Base-by-base conservation (phyloP, 225 moss, liverwort and hornwort species). In the Rhytidiadelphus loreus region DNA sequence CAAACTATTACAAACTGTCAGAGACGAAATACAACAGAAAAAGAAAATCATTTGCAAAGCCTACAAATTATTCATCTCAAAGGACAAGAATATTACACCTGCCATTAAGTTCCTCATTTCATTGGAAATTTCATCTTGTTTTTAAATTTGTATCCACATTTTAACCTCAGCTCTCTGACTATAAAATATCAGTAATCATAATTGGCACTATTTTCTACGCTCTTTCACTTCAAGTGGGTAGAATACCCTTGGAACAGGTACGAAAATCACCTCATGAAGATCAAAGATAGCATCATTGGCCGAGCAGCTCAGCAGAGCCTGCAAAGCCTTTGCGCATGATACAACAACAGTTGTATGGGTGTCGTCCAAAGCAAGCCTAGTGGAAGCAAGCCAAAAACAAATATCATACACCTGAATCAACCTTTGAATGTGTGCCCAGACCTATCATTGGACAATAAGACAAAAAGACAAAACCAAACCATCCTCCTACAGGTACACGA, bases 321-420 rank as follows among this genome's bases (percentile, higher is more conserved):
- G n/a, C n/a, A n/a, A n/a, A n/a, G n/a, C n/a, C n/a, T n/a, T n/a
- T n/a, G n/a, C n/a, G n/a, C n/a, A n/a, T n/a, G n/a, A n/a, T n/a
- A n/a, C 93, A 76, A 99, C 92, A 35, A 96, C 97, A 85, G 99
- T 99, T 77, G 96, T 91, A 72, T 99, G 97, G 57, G 95, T 95
- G 91, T 99, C 96, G 92, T 99, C 99, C 90, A 99, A 92, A 86
- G 96, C 96, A 86, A 96, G 92, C 91, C 97, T 97, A 90, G 86
- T 69, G 76, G 16, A 88, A 80, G 81, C 73, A 92, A 58, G 83
- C 41, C 78, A 88, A 88, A 82, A 69, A 78, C 61, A 88, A 84
- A 53, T n/a, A 84, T 90, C 69, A 87, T 64, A 37, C 33, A 22
- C n/a, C 23, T 10, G 33, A 81, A 87, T 75, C n/a, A n/a, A 84